Evolutionary conservation across 1,139 yeast genomes (phyloP).

Genomic region (Kluyveromyces marxianus): DNA sequence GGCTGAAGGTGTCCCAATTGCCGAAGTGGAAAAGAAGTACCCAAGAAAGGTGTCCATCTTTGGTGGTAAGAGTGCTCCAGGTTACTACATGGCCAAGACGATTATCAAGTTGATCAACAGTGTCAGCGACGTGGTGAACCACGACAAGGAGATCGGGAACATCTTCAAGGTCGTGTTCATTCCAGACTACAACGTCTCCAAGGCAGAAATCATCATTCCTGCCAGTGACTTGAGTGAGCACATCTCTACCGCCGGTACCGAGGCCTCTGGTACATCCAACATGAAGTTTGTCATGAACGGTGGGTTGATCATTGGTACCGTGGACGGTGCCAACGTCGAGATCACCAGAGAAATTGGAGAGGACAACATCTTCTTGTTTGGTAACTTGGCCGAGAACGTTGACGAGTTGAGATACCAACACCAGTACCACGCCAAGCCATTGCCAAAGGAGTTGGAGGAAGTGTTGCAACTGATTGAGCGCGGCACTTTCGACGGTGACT

Average conservation of each 20-base stretch:
- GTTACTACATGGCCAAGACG: constrained; percentile 89
- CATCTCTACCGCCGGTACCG: constrained; percentile 97
- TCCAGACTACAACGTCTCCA: constrained; percentile 89
- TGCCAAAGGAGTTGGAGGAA: constrained; percentile 47
- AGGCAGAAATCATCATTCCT: constrained; percentile 86
- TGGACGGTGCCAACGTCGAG: constrained; percentile 95
- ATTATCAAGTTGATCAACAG: constrained; percentile 79
- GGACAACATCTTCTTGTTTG: constrained; percentile 85
- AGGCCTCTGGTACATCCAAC: constrained; percentile 92
- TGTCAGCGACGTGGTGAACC: constrained; percentile 74
- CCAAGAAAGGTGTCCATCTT: constrained; percentile 73
- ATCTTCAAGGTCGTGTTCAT: constrained; percentile 78
- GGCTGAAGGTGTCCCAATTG: constrained; percentile 34
- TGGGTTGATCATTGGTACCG: constrained; percentile 90
- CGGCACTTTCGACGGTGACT: constrained; percentile 73
- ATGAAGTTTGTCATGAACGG: constrained; percentile 95
- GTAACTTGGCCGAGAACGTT: constrained; percentile 83
- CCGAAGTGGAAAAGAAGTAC: constrained; percentile 54
- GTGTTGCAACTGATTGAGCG: constrained; percentile 65
- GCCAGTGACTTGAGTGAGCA: constrained; percentile 90
- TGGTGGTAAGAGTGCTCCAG: constrained; percentile 97
- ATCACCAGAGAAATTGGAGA: constrained; percentile 91
- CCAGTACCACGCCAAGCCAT: constrained; percentile 42
- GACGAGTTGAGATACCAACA: constrained; percentile 78
- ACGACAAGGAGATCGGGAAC: constrained; percentile 66